Evolutionary conservation across 2,329 filamentous ascomycete genomes (phyloP).

Genomic region (Colletotrichum phormii): DNA sequence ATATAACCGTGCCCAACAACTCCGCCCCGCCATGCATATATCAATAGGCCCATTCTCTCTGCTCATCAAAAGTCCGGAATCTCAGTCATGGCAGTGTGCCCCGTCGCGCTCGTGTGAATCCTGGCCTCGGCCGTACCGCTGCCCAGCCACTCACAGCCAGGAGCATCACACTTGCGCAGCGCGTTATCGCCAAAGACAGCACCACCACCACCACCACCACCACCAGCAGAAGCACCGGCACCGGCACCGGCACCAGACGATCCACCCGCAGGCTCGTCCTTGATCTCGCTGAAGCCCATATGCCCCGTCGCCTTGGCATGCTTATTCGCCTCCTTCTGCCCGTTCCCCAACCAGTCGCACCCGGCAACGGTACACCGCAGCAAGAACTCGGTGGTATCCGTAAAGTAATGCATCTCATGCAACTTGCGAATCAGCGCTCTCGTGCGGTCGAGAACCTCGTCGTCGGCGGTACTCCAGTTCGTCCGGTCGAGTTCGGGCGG

Average conservation of each 20-base stretch:
- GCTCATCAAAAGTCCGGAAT: conserved; percentile 48
- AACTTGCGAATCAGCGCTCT: conserved; percentile 74
- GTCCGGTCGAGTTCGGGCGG: conserved; percentile 80
- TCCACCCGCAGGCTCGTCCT: conserved; percentile 65
- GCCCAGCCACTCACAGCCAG: conserved; percentile 72
- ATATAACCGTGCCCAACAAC: background rate
- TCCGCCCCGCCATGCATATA: background rate
- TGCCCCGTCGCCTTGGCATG: conserved; percentile 74
- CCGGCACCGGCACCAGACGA: conserved; percentile 43
- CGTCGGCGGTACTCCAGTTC: conserved; percentile 64
- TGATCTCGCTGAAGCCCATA: conserved; percentile 69
- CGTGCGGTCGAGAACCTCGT: conserved; percentile 79
- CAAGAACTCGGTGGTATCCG: conserved; percentile 84
- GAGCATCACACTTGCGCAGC: conserved; percentile 77
- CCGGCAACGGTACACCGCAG: conserved; percentile 77
- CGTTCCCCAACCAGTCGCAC: conserved; percentile 76
- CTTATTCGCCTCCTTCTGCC: conserved; percentile 70
- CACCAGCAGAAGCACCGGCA: background rate
- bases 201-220: background rate
- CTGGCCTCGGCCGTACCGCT: conserved; percentile 71
- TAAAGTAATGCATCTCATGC: conserved; percentile 82
- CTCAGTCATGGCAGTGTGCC: conserved; percentile 61
- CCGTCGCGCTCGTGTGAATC: conserved; percentile 69
- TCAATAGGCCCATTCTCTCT: background rate
- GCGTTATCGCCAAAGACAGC: conserved; percentile 61